These are phyloP conservation scores for Dinochytrium kinnereticum DNA, from an alignment of 371 early-diverging fungal genomes.

Conservation along the genomic window DNA sequence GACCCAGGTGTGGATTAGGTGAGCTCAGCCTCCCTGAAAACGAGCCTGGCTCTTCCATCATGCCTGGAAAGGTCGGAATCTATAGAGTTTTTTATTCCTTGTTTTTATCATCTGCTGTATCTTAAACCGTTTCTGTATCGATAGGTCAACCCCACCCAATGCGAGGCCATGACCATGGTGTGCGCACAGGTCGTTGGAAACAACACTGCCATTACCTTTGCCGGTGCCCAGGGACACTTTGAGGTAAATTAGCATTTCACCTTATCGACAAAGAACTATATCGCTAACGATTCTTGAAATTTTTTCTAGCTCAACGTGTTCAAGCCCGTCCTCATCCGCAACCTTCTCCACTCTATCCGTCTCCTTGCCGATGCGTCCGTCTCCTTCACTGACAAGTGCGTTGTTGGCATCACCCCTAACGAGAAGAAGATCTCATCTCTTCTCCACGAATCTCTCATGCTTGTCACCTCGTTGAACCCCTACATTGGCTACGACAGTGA, in stretches of 20 bases:
- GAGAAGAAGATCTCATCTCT: slow-evolving; percentile 79
- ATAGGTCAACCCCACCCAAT: slow-evolving; percentile 88
- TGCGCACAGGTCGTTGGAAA: slow-evolving; percentile 98
- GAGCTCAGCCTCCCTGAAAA: slow-evolving; percentile 94
- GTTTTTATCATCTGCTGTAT: neutral
- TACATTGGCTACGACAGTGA: slow-evolving; percentile 59
- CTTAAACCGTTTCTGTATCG: neutral
- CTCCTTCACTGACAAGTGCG: slow-evolving; percentile 92
- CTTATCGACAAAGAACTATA: neutral
- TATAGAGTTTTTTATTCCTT: too few relatives aligned
- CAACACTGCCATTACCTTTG: slow-evolving; percentile 87
- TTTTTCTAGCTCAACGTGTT: slow-evolving; percentile 91
- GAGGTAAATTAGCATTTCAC: too few relatives aligned
- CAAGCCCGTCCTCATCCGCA: slow-evolving; percentile 96
- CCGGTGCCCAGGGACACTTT: slow-evolving; percentile 95
- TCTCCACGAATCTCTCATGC: slow-evolving; percentile 86
- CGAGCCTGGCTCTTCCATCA: slow-evolving; percentile 97
- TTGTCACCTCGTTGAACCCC: slow-evolving; percentile 92
- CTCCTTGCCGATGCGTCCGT: slow-evolving; percentile 81
- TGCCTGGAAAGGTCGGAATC: slow-evolving; percentile 87
- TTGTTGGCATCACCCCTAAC: slow-evolving; percentile 90
- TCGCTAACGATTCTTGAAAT: neutral
- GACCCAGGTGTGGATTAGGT: slow-evolving; percentile 96
- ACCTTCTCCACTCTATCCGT: slow-evolving; percentile 87
- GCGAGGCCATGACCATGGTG: slow-evolving; percentile 98